Evolutionary conservation across 345 rosid genomes (phyloP), one percentile per base, ranked within the genome.

Genomic region (Lagerstroemia speciosa): DNA sequence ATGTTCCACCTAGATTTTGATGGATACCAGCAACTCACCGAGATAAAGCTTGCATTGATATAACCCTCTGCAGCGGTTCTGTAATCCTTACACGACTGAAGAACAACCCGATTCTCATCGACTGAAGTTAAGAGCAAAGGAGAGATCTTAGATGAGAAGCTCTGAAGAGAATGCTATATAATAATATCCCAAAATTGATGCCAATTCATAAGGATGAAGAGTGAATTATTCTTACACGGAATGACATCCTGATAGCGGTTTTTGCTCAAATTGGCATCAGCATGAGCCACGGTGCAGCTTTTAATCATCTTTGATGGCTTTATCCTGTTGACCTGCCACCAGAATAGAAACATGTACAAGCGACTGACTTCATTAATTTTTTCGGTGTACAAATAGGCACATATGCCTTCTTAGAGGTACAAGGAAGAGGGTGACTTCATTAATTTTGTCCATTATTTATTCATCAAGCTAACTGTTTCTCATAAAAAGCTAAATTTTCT

Each of bases 31-130:
- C 50, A 33, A 73, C 68, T 50, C 73, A 94, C 99, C 88, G 73
- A 64, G 41, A 94, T 78, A 57, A 86, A 74, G 87, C 97, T 94
- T 0, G 96, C 97, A 73, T 94, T 94, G 67, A 91, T 86, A 69
- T 91, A 94, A 41, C 95, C 99, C 69, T 64, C 70, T 6, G 93
- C 89, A 69, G 87, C 72, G 38, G 87, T 67, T 74, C 87, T 79
- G 68, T 83, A 65, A 71, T 86, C 94, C 79, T 88, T 88, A 68
- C 90, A 82, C 10, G 88, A 79, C 76, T 79, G 68, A 46, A 91
- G 84, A 77, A 94, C 80, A 83, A 91, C 73, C 81, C 96, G 82
- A 29, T 83, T 87, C 40, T 81, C 64, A 76, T 94, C 97, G 78
- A 84, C 99, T 88, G 80, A 63, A 80, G 65, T 62, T 61, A 74